Base-by-base conservation (phyloP, 306 rosid genomes). In the Pyrus communis region DNA sequence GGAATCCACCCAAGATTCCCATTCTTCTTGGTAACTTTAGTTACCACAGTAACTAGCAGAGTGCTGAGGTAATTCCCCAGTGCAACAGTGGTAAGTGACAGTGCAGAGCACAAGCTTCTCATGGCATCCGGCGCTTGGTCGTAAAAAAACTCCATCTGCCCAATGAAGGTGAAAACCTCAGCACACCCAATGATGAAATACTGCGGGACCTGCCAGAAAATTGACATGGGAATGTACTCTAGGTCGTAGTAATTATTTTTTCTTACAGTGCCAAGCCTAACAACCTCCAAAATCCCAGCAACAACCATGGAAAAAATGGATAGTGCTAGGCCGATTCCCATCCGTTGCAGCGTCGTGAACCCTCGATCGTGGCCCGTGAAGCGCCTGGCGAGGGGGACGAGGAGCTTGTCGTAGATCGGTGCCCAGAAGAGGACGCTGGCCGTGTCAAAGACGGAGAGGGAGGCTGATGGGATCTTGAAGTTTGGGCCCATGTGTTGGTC, bases 1-100 rank as follows among this genome's bases (percentile, higher is more conserved):
- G 98, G 96, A 62, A 93, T 91, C 98, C 97, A 91, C 57, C 98
- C 98, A 77, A 84, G 90, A 1, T 76, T 79, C 28, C 93, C 92
- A 45, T 89, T 67, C 42, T 64, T 86, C 70, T 92, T 88, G 49
- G 97, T 87, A 40, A 84, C 78, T 23, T 74, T 75, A 4, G 90
- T 86, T 19, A 93, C 98, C 19, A 93, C 64, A 33, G 82, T 86
- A 27, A 93, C 91, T 31, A 93, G 93, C 71, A 89, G 46, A 9
- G 96, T 86, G 84, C 97, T 93, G 64, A 88, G 73, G 87, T 89
- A 93, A 78, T 84, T 88, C 25, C 97, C 98, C 51, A 88, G 30
- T 12, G 97, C 91, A 27, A 75, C 73, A 0, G 91, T 88, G 49
- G 96, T 91, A 25, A 91, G 98, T 14, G 92, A 77, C 27, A 93